phyloP scores from a whole-genome alignment of 306 rosid genomes.

The Ochetophila trinervis region DNA sequence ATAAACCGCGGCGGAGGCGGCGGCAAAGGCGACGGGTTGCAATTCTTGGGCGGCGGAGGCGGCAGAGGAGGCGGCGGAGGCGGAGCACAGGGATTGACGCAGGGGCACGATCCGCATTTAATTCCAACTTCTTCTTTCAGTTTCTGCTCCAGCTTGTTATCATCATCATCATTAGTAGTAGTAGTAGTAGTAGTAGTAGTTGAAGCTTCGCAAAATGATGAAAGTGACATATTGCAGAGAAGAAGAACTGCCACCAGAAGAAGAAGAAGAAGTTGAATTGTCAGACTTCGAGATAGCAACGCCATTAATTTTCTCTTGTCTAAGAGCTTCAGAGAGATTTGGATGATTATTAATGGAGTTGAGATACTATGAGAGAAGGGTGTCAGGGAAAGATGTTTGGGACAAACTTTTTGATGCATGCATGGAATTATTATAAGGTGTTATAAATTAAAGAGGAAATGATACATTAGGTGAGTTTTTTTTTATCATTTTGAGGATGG shows the following conservation, averaged over 20 bases:
- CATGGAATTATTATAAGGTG: slow-evolving; percentile 11
- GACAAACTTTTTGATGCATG: slow-evolving; percentile 32
- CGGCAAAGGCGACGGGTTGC: slow-evolving; percentile 10
- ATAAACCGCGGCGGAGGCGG: slow-evolving; percentile 60
- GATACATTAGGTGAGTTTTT: slow-evolving; percentile 8
- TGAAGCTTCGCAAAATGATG: slow-evolving; percentile 14
- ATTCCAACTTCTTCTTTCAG: slow-evolving; percentile 28
- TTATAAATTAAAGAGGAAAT: neutral
- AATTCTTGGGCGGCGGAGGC: slow-evolving; percentile 35
- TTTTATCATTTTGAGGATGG: no score
- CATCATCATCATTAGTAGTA: slow-evolving; percentile 11
- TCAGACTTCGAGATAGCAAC: slow-evolving; percentile 14
- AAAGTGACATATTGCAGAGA: slow-evolving; percentile 10
- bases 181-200: slow-evolving; percentile 24
- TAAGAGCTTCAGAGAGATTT: slow-evolving; percentile 1
- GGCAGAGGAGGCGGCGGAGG: slow-evolving; percentile 18
- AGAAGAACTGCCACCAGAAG: no score
- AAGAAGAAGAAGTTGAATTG: neutral
- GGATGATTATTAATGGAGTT: slow-evolving; percentile 12
- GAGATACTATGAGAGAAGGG: slow-evolving; percentile 13
- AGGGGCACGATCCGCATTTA: slow-evolving; percentile 85
- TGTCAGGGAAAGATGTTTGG: slow-evolving; percentile 3
- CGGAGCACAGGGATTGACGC: slow-evolving; percentile 50
- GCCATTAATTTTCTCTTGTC: slow-evolving; percentile 28
- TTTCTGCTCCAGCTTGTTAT: slow-evolving; percentile 33